Evolutionary conservation across 2,329 filamentous ascomycete genomes (phyloP), one percentile per base, ranked within the genome.

Genomic region (Scleromitrula shiraiana): DNA sequence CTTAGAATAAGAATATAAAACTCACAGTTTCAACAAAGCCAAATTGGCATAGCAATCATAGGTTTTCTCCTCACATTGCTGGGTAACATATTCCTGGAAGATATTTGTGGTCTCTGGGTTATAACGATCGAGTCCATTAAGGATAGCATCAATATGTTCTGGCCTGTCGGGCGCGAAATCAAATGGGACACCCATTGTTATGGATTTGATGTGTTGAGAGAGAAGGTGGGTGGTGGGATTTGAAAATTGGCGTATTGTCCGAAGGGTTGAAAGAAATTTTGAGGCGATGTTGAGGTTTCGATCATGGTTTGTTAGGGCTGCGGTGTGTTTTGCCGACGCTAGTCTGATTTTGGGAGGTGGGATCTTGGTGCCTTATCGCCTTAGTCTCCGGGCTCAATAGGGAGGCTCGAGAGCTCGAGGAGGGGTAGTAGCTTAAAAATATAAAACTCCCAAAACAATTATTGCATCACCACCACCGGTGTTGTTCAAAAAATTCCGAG

Each of bases 21-120:
- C 88, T 83, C 76, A 98, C 93, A 98, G 79, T 75, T 98, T 98
- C 71, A 98, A 68, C 56, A 98, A 74, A 41, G 93, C 94, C 67
- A 96, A 75, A 73, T 97, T 98, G 62, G 93, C 89, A 71, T 96
- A 97, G 76, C 85, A 88, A 71, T 98, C 93, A 71, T 88, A 90
- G 61, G 85, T 90, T 72, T 89, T 85, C 69, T 86, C 83, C 71
- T 97, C 91, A 76, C 93, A 98, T 73, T 98, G 93, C 70, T 89
- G 83, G 65, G 79, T 78, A 55, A 98, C 84, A 71, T 98, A 98
- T 68, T 88, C 85, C 77, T 98, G 91, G 69, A 98, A 93, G 58
- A 87, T 78, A 54, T 80, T 80, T 41, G 94, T 95, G 43, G 93
- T 95, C 75, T 98, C 93, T 35, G 93, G 93, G 71, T 98, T 98